Conservation (phyloP, 1,139 yeast species). For the Sugiyamaella castrensis region DNA sequence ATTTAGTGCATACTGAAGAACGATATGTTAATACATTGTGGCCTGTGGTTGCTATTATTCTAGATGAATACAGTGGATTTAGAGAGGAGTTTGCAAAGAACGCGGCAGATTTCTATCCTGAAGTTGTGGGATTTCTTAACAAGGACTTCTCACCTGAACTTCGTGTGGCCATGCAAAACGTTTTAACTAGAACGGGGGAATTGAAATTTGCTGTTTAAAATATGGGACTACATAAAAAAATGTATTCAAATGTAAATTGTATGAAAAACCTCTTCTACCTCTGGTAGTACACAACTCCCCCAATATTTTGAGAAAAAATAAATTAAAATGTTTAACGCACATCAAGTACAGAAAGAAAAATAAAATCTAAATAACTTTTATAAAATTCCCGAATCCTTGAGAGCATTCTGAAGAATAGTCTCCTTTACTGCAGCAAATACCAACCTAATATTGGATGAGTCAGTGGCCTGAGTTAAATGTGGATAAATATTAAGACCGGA, state of each 20-base stretch:
- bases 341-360: not conserved
- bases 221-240: not conserved
- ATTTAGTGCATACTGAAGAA: constrained; percentile 67
- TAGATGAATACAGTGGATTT: constrained; percentile 76
- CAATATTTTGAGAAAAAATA: too few species aligned
- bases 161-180: constrained; percentile 61
- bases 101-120: constrained; percentile 64
- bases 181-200: constrained; percentile 70
- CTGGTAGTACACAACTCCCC: too few species aligned
- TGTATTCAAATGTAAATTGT: not conserved
- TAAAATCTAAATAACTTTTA: constrained; percentile 9
- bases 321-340: not conserved
- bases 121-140: constrained; percentile 63
- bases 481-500: constrained; percentile 82
- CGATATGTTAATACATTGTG: constrained; percentile 82
- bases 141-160: constrained; percentile 69
- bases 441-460: constrained; percentile 79
- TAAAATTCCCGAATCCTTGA: constrained; percentile 81
- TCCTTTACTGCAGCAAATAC: constrained; percentile 93
- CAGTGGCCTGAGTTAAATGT: constrained; percentile 92
- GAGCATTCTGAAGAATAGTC: constrained; percentile 78
- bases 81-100: constrained; percentile 70
- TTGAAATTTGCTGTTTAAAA: constrained; percentile 8
- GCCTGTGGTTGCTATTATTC: constrained; percentile 85
- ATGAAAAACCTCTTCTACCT: too few species aligned